Base-by-base conservation (phyloP, 2,329 filamentous ascomycete species). In the Penicillium sp. region DNA sequence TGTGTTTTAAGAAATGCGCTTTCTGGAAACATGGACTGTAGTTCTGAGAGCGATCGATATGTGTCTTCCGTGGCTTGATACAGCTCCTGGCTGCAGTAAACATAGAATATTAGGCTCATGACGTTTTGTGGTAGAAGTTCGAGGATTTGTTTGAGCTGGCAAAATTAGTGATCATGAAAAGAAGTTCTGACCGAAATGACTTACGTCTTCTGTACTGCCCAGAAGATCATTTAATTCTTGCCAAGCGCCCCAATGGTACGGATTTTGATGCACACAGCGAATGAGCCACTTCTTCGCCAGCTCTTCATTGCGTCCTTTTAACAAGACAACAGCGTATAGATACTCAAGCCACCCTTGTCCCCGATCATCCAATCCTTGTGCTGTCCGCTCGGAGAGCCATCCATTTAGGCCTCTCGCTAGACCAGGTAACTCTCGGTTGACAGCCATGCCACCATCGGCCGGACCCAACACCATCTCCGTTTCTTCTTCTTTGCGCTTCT, bases 221-320 rank as follows among this genome's bases (percentile, higher is more conserved):
- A 96, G 84, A 26, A 97, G 79, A 36, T 86, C 86, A 4, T 89
- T 90, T 71, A 99, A 84, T 75, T 99, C 94, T 55, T 94, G 82
- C 94, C 94, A 99, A 58, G 91, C 92, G 7, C 91, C 91, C 94
- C 94, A 99, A 69, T 97, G 96, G 83, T 92, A 96, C 1, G 91
- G 90, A 66, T 91, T 96, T 38, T 91, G 78, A 70, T 95, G 89
- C 9, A 97, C 90, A 67, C 92, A 96, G 59, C 85, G 83, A 47
- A 97, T 79, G n/a, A 99, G 81, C 81, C 89, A 96, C 59, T 89
- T 84, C 72, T 93, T 86, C 1, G 94, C 94, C 56, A 89, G 82
- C 41, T 86, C 82, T 62, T 96, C 91, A 65, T 94, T 97, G 74
- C 96, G 96, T 57, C 92, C 88, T 72, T 92, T 96, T 34, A 90